A percentile compares a stretch with the other conserved stretches of the same genome.
phyloP scores from a whole-genome alignment of 164 flowering plant genomes.

The Taxillus chinensis region DNA sequence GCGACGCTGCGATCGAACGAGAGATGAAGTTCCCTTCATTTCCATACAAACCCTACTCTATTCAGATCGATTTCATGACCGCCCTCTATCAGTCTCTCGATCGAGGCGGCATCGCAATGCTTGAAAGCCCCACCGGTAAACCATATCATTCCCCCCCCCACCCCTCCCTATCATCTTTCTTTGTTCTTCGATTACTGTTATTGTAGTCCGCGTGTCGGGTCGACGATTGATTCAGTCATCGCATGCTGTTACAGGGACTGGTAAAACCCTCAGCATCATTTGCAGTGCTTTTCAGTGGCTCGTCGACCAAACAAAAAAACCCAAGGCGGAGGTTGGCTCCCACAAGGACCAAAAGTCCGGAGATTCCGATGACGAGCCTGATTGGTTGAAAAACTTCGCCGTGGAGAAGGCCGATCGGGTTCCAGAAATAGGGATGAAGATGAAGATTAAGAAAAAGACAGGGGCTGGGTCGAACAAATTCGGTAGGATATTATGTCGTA shows the following conservation, averaged over 20 bases:
- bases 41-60: constrained; percentile 79
- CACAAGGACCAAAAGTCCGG: constrained; percentile 5
- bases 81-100: constrained; percentile 60
- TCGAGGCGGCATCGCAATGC: constrained; percentile 82
- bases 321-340: constrained; percentile 6
- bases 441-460: constrained; percentile 14
- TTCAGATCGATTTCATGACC: constrained; percentile 87
- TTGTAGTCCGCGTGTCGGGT: background rate
- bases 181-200: background rate
- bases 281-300: constrained; percentile 93
- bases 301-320: constrained; percentile 39
- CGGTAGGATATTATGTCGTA: constrained; percentile 7
- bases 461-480: constrained; percentile 9
- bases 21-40: constrained; percentile 51
- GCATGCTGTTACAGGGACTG: constrained; percentile 49
- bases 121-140: constrained; percentile 95
- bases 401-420: constrained; percentile 16
- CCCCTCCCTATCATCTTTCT: background rate
- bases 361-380: constrained; percentile 67
- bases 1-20: background rate
- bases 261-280: constrained; percentile 90
- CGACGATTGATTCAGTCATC: background rate
- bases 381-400: constrained; percentile 75
- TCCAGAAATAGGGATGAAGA: constrained; percentile 12
- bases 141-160: background rate